These are phyloP conservation scores for Achaetomiella virescens DNA, from an alignment of 495 filamentous ascomycete species.

Conservation along the genomic window DNA sequence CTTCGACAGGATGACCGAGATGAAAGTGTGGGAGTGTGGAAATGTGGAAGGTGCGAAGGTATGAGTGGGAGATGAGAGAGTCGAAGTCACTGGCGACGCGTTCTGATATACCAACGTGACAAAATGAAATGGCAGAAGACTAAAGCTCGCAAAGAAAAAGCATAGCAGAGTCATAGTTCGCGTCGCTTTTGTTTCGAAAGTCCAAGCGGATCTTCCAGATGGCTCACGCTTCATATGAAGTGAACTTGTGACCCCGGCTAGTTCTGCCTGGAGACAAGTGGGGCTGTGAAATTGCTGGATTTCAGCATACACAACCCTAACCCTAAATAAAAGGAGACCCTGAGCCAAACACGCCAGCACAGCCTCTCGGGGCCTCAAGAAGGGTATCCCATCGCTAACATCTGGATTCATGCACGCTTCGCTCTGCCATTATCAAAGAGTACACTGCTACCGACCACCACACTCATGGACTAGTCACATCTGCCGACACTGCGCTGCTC, in stretches of 20 bases:
- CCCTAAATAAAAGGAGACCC: neutral
- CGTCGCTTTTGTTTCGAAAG: too few relatives aligned
- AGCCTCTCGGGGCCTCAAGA: neutral
- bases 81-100: too few relatives aligned
- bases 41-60: too few relatives aligned
- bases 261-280: neutral
- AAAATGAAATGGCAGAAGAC: neutral
- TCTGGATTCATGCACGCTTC: neutral
- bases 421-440: neutral
- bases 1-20: too few relatives aligned
- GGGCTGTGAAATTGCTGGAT: neutral
- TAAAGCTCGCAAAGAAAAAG: too few relatives aligned
- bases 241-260: too few relatives aligned
- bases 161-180: too few relatives aligned
- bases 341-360: neutral
- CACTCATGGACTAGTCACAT: slow-evolving; percentile 6
- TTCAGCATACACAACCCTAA: neutral
- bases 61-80: too few relatives aligned
- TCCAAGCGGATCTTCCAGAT: too few relatives aligned
- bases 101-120: neutral
- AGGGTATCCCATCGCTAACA: neutral
- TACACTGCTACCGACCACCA: neutral
- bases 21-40: neutral
- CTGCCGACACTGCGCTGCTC: slow-evolving; percentile 30
- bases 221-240: too few relatives aligned